Evolutionary conservation across 768 basidiomycete species (phyloP).

Genomic region (Rhodotorula diobovata): DNA sequence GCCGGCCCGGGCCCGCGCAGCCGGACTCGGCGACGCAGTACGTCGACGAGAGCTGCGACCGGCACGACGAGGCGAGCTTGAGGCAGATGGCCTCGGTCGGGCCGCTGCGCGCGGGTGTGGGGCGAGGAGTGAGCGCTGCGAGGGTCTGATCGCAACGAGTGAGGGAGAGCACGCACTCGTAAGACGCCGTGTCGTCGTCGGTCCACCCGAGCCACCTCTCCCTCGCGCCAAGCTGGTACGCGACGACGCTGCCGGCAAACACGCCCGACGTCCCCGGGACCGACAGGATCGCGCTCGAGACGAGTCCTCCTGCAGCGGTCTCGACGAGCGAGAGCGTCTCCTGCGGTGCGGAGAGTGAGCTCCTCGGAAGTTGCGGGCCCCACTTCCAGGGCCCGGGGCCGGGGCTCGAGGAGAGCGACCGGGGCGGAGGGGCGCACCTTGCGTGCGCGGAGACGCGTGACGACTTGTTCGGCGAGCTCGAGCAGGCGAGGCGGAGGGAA

Average conservation of each 20-base stretch:
- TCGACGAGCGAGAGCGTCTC: conserved; percentile 18
- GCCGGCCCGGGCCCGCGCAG: background rate
- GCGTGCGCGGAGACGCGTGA: background rate
- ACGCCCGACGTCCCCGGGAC: conserved; percentile 5
- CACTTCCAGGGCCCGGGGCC: no score
- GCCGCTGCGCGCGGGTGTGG: background rate
- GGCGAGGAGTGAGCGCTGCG: no score
- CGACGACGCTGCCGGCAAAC: conserved; percentile 1
- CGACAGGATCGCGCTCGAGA: background rate
- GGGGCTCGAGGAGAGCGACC: background rate
- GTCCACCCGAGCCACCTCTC: conserved; percentile 1
- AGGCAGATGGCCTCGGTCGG: background rate
- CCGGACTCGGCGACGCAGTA: conserved; percentile 5
- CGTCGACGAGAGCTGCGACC: background rate
- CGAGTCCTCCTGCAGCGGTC: conserved; percentile 4
- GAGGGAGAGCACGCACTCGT: conserved; percentile 1
- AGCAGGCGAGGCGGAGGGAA: conserved; percentile 6
- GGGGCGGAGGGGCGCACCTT: conserved; percentile 3
- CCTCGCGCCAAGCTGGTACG: background rate
- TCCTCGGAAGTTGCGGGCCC: background rate
- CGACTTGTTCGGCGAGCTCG: background rate
- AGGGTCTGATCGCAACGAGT: no score
- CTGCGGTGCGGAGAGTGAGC: background rate
- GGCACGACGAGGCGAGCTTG: background rate
- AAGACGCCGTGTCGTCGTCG: background rate